These are phyloP conservation scores for Mortierella sp. DNA, from an alignment of 371 early-diverging fungal species.

Conservation along the genomic window DNA sequence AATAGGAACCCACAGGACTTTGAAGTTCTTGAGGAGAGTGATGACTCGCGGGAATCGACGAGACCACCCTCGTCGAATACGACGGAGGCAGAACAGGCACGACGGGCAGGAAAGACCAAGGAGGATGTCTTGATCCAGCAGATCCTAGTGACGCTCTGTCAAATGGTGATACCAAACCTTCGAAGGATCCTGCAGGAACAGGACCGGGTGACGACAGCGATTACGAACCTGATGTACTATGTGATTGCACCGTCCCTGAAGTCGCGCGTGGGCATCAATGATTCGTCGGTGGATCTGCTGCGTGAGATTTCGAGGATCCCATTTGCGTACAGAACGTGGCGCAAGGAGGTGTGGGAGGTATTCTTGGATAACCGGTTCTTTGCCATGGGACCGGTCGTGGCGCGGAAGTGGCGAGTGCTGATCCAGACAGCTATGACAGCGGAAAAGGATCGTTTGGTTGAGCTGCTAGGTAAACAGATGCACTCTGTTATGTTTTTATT, in stretches of 20 bases:
- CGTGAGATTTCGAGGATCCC: constrained; percentile 73
- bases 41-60: constrained; percentile 30
- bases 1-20: constrained; percentile 53
- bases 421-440: constrained; percentile 71
- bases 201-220: constrained; percentile 72
- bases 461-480: constrained; percentile 72
- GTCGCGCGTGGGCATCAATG: constrained; percentile 57
- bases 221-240: constrained; percentile 84
- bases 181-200: constrained; percentile 75
- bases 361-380: constrained; percentile 83
- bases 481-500: constrained; percentile 3
- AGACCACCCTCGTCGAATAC: constrained; percentile 36
- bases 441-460: constrained; percentile 82
- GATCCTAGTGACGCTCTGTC: constrained; percentile 62
- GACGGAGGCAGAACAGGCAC: constrained; percentile 27
- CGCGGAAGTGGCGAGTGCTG: constrained; percentile 75
- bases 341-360: constrained; percentile 85
- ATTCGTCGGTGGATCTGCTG: constrained; percentile 53
- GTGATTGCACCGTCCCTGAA: constrained; percentile 79
- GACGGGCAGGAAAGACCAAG: constrained; percentile 40
- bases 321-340: constrained; percentile 76
- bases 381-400: constrained; percentile 62
- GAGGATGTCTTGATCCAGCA: constrained; percentile 61
- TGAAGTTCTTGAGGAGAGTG: constrained; percentile 46
- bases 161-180: constrained; percentile 74